Evolutionary conservation across 352 stramenopile genomes (phyloP).

Genomic region (Thalassiosira hispida): DNA sequence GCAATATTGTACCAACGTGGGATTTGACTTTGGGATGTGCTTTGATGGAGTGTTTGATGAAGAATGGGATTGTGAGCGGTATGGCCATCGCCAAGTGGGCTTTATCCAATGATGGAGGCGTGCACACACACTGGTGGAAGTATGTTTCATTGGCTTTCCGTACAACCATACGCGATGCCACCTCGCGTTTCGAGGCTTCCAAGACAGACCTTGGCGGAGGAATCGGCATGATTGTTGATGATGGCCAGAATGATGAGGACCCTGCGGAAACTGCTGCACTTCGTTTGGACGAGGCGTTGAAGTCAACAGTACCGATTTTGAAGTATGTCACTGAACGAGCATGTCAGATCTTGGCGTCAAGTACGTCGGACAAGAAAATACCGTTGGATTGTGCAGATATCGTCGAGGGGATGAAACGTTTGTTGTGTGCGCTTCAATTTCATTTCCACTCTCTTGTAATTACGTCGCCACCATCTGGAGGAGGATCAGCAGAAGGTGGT

Average conservation of each 20-base stretch:
- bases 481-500: not conserved
- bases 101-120: not conserved
- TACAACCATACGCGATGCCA: constrained; percentile 22
- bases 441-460: constrained; percentile 31
- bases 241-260: constrained; percentile 26
- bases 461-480: not conserved
- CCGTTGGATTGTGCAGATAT: constrained; percentile 59
- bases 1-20: constrained; percentile 35
- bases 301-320: constrained; percentile 42
- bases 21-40: constrained; percentile 26
- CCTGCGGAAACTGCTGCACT: constrained; percentile 25
- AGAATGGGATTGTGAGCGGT: constrained; percentile 51
- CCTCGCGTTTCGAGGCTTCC: constrained; percentile 9
- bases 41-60: constrained; percentile 54
- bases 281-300: constrained; percentile 42
- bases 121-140: constrained; percentile 50
- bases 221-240: constrained; percentile 61
- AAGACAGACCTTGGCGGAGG: constrained; percentile 36
- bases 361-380: constrained; percentile 49
- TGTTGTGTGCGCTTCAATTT: constrained; percentile 43
- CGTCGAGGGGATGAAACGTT: constrained; percentile 66
- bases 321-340: constrained; percentile 56
- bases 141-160: constrained; percentile 43
- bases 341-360: constrained; percentile 41
- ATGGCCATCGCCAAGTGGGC: constrained; percentile 49